Evolutionary conservation across 345 rosid species (phyloP).

Genomic region (Acer saccharum): DNA sequence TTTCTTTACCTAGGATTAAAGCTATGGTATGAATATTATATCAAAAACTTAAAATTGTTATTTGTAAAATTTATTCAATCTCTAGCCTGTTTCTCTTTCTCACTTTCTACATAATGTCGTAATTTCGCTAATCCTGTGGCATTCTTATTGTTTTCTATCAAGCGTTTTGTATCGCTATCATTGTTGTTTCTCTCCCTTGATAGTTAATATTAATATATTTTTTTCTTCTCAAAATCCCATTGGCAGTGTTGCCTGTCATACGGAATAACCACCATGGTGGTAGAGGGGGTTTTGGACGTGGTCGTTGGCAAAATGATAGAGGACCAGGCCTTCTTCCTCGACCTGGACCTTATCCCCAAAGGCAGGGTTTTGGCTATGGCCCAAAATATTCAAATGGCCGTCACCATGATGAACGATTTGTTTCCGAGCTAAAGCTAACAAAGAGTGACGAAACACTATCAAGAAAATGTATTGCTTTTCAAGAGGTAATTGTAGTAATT

Average conservation of each 20-base stretch:
- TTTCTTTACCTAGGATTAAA: neutral
- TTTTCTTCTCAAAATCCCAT: constrained; percentile 14
- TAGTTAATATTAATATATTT: neutral
- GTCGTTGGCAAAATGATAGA: constrained; percentile 82
- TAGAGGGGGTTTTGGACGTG: constrained; percentile 77
- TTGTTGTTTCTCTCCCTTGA: neutral
- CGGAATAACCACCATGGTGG: constrained; percentile 61
- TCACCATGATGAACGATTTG: constrained; percentile 80
- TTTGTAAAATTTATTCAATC: neutral
- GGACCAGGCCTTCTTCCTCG: constrained; percentile 94
- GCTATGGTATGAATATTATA: neutral
- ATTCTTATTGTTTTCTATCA: neutral
- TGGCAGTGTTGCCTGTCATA: constrained; percentile 68
- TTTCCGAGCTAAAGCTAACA: constrained; percentile 81
- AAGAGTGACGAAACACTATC: constrained; percentile 91
- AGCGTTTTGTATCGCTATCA: neutral
- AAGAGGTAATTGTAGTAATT: constrained; percentile 59
- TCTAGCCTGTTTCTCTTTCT: neutral
- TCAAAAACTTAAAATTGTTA: neutral
- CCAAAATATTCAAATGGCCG: constrained; percentile 66
- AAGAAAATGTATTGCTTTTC: constrained; percentile 75
- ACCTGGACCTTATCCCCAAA: constrained; percentile 76
- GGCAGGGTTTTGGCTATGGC: constrained; percentile 75
- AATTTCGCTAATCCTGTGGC: neutral
- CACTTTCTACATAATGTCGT: neutral